phyloP scores from a whole-genome alignment of 2,329 filamentous ascomycete species.

The Colletotrichum sp. region DNA sequence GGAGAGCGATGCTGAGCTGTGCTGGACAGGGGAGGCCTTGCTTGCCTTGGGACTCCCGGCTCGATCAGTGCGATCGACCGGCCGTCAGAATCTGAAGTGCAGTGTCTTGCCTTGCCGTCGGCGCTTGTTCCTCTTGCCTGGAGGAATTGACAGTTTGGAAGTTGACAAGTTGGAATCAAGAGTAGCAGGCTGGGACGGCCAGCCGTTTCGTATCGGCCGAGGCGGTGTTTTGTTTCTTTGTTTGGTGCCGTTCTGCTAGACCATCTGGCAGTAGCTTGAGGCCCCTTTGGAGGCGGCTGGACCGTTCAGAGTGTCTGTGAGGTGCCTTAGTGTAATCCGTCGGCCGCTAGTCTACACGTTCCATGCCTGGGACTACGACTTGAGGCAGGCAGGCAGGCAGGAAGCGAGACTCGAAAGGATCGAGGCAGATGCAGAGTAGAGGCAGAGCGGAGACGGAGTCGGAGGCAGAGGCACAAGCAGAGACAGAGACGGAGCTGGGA shows the following conservation, averaged over 20 bases:
- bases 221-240: conserved; percentile 21
- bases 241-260: background rate
- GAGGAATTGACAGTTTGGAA: background rate
- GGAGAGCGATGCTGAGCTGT: background rate
- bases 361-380: background rate
- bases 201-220: conserved; percentile 19
- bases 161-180: background rate
- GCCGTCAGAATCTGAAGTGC: background rate
- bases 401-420: background rate
- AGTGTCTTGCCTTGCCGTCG: background rate
- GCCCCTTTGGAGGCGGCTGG: background rate
- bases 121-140: conserved; percentile 6
- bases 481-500: background rate
- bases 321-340: conserved; percentile 5
- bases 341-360: background rate
- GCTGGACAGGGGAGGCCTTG: conserved; percentile 5
- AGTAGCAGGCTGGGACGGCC: background rate
- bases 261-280: background rate
- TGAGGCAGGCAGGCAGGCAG: background rate
- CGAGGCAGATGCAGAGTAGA: background rate
- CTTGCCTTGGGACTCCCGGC: background rate
- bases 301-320: conserved; percentile 8
- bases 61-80: background rate
- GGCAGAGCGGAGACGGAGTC: background rate
- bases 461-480: background rate